Base-by-base conservation (phyloP, 2,329 filamentous ascomycete species). In the Fusarium odoratissimum region DNA sequence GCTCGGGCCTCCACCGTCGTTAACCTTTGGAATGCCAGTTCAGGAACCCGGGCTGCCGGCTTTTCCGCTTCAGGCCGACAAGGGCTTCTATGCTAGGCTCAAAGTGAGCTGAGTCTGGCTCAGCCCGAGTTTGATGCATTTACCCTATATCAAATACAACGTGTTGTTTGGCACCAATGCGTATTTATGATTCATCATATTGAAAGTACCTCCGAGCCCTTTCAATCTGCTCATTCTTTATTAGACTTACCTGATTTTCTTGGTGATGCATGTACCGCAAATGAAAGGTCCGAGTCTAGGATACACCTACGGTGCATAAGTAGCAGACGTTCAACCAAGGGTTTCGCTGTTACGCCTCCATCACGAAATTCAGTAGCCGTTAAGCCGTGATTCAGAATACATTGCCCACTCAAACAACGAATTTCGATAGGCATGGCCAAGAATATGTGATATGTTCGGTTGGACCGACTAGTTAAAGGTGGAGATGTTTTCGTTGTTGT, bases 21-120 rank as follows among this genome's bases (percentile, higher is more conserved):
- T 48, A 44, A 21, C 23, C n/a, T 56, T 41, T 57, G 69, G 46
- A 70, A 71, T 61, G 66, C 45, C 67, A 58, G 52, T 42, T 61
- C 60, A 66, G 55, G 64, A 49, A 73, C 65, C 30, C 37, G 66
- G 38, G 8, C n/a, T 51, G n/a, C 25, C 31, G 31, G 48, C 31
- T 49, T 64, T 69, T 55, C 66, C 64, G 33, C 55, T 64, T 30
- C 37, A 44, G 44, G 48, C 48, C 38, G 40, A n/a, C 33, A 21
- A 56, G 54, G 44, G 23, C 19, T 40, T 40, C 56, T 33, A 56
- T 67, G 28, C 52, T 51, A 64, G 45, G 52, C 56, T 55, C 19
- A 57, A 62, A 38, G 31, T 45, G 40, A 41, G 21, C 25, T 28
- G 30, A 17, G 28, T 23, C 33, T 54, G 25, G 23, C n/a, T 10